A percentile compares a stretch with the other conserved stretches of the same genome.
Evolutionary conservation across 2,329 filamentous ascomycete species (phyloP).

Genomic region (Curvularia sp.): DNA sequence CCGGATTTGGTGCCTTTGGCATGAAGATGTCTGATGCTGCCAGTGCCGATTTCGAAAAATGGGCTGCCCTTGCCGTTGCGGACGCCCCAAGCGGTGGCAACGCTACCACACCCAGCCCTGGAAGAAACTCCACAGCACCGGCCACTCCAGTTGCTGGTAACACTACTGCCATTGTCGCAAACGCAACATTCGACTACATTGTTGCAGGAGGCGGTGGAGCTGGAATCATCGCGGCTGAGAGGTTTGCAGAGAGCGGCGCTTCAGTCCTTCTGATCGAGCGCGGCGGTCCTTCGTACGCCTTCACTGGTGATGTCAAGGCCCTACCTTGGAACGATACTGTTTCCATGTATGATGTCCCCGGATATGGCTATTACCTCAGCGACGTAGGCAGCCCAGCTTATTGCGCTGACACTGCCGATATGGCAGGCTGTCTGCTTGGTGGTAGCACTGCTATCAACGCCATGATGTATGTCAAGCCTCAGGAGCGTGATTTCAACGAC

Average conservation of each 20-base stretch:
- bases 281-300: slow-evolving; percentile 48
- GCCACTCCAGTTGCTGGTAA: slow-evolving; percentile 36
- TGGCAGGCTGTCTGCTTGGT: slow-evolving; percentile 73
- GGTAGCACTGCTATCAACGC: slow-evolving; percentile 70
- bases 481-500: slow-evolving; percentile 68
- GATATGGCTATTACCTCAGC: slow-evolving; percentile 46
- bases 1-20: slow-evolving; percentile 46
- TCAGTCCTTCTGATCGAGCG: slow-evolving; percentile 65
- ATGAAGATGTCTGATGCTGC: slow-evolving; percentile 38
- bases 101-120: slow-evolving; percentile 36
- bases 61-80: slow-evolving; percentile 44
- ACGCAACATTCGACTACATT: slow-evolving; percentile 66
- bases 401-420: slow-evolving; percentile 73
- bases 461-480: slow-evolving; percentile 47
- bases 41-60: slow-evolving; percentile 44
- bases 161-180: slow-evolving; percentile 44
- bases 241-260: slow-evolving; percentile 68
- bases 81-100: slow-evolving; percentile 30
- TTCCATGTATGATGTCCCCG: slow-evolving; percentile 51
- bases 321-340: slow-evolving; percentile 47
- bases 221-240: slow-evolving; percentile 65
- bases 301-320: slow-evolving; percentile 38
- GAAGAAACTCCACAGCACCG: slow-evolving; percentile 32
- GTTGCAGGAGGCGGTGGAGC: slow-evolving; percentile 67
- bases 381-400: slow-evolving; percentile 39